Evolutionary conservation across 148 eudicot genomes (phyloP), one percentile per base, ranked within the genome.

Genomic region (Fallopia convolvulus): DNA sequence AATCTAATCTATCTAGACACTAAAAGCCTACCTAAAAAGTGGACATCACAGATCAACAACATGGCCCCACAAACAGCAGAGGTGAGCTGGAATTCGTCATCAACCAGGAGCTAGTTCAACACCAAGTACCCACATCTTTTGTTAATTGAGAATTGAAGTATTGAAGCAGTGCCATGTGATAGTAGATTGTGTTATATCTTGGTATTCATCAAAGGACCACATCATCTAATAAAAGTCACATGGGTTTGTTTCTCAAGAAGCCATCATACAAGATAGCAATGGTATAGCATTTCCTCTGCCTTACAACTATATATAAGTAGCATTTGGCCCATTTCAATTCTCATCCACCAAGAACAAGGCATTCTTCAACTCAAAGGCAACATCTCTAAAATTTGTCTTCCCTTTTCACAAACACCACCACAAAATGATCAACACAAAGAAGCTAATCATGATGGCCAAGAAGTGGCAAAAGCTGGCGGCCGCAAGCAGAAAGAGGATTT

Each of bases 401-500:
- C 50, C 50, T 47, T 47, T 47, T 12, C 50, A 47, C 11, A 47
- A 47, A 47, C 0, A 47, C 11, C 7, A 1, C 50, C 13, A 60
- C 68, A 60, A 60, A n/a, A 75, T 55, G 77, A 32, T 75, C 8
- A 53, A 48, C 44, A 55, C 70, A 12, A 75, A 52, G 66, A 75
- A 39, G 77, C 70, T 75, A 32, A 7, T 75, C 23, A 52, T 40
- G 56, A 32, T 75, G 66, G 77, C 47, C 11, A 75, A 39, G 36
- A 53, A 55, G 5, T 75, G 66, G 47, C 42, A 75, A 65, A 56
- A 36, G 13, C 14, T 48, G 50, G 50, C 60, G n/a, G 41, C 47
- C 39, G 78, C 78, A 9, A 76, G 53, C 49, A 33, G 78, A 32
- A 58, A 23, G 61, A 76, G 71, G 52, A 76, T 58, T 9, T 61